Base-by-base conservation (phyloP, 164 flowering plant genomes). In the Chloranthus sessilifolius region DNA sequence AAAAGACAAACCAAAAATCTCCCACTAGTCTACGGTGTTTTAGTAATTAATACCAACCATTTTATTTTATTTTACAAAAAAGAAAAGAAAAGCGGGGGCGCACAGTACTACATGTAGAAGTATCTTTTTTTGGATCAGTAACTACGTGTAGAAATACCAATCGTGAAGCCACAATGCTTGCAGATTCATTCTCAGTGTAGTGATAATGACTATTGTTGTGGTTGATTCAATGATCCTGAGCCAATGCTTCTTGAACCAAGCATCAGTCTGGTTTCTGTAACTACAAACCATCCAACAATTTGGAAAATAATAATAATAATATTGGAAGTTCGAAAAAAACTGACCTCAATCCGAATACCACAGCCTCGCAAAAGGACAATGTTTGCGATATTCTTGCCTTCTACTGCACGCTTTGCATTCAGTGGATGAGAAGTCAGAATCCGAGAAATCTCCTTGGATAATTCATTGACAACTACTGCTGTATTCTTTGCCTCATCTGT, bases 261-360 rank as follows among this genome's bases (percentile, higher is more conserved):
- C 27, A 21, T 42, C 10, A 42, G 21, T 42, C 11, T 42, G 12
- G 26, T 11, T 8, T 42, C n/a, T n/a, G n/a, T n/a, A n/a, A n/a
- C n/a, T n/a, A n/a, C n/a, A n/a, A 6, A 22, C 4, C 25, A 23
- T 42, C 27, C 46, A 42, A 3, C n/a, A 42, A 2, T 42, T 23
- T 5, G 11, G 6, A 42, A 21, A 26, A 20, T 5, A 2, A 42
- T n/a, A 2, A 42, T 5, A 37, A 5, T 37, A 37, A n/a, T 26
- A 42, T 10, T 20, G 20, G 26, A 21, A 42, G 24, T 4, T 46
- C 14, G n/a, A 28, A 25, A 36, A n/a, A 17, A 14, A 55, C 56
- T 30, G 16, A 85, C 98, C 96, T 92, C 95, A 52, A 92, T 88
- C 57, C 96, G 75, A 52, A 92, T 92, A 50, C 98, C 98, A 71